Conservation (phyloP, 2,329 filamentous ascomycete genomes). For the Paecilomyces fulvus region DNA sequence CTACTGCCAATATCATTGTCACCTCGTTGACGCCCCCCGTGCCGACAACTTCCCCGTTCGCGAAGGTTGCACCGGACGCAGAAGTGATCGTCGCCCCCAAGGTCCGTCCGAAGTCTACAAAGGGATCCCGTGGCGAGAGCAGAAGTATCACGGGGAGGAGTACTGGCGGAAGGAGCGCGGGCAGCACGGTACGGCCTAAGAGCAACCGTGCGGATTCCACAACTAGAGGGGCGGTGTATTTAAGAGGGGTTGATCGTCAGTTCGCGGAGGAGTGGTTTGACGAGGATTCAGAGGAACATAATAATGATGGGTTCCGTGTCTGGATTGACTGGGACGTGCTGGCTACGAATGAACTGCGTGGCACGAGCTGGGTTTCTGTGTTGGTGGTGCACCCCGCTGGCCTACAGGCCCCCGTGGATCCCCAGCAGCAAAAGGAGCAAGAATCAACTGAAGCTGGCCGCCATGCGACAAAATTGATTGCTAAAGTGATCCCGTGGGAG, state of each 20-base stretch:
- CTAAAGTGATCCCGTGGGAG: slow-evolving; percentile 68
- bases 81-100: slow-evolving; percentile 98
- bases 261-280: slow-evolving; percentile 71
- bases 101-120: slow-evolving; percentile 61
- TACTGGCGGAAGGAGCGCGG: slow-evolving; percentile 57
- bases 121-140: slow-evolving; percentile 59
- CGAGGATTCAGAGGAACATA: slow-evolving; percentile 48
- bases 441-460: slow-evolving; percentile 48
- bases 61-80: slow-evolving; percentile 85
- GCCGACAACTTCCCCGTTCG: slow-evolving; percentile 63
- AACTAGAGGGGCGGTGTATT: slow-evolving; percentile 50
- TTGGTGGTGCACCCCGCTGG: slow-evolving; percentile 78
- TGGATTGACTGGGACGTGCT: slow-evolving; percentile 81
- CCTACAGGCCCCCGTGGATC: slow-evolving; percentile 61
- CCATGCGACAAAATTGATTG: slow-evolving; percentile 61
- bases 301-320: slow-evolving; percentile 56
- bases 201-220: slow-evolving; percentile 56
- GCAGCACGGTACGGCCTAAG: slow-evolving; percentile 59
- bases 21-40: slow-evolving; percentile 72
- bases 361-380: slow-evolving; percentile 69
- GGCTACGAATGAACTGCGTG: slow-evolving; percentile 62
- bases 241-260: slow-evolving; percentile 67
- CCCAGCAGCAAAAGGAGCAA: slow-evolving; percentile 61
- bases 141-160: slow-evolving; percentile 75
- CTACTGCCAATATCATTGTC: slow-evolving; percentile 83